Evolutionary conservation across 1,284 basidiomycete species (phyloP).

Genomic region (Ganoderma lingzhi): DNA sequence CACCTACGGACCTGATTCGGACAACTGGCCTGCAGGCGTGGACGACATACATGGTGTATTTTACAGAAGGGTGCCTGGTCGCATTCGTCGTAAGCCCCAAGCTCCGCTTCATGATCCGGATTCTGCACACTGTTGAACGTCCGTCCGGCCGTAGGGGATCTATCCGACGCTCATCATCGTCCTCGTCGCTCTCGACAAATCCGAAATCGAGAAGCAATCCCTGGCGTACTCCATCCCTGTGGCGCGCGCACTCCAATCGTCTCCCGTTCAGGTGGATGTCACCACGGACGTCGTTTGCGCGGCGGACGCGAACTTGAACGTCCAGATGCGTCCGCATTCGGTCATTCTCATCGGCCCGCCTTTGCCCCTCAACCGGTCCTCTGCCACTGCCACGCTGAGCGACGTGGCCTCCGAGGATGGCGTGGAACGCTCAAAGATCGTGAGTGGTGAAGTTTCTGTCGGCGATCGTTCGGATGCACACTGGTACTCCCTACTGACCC

Average conservation of each 20-base stretch:
- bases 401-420: no score
- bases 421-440: no score
- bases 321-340: neutral
- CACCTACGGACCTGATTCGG: neutral
- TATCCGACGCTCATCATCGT: slow-evolving; percentile 20
- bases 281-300: neutral
- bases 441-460: no score
- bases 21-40: neutral
- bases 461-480: no score
- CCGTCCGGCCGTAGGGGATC: neutral
- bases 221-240: neutral
- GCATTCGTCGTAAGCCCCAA: slow-evolving; percentile 1
- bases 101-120: neutral
- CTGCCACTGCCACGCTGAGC: no score
- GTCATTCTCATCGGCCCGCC: neutral
- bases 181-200: slow-evolving; percentile 16
- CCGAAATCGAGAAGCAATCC: slow-evolving; percentile 1
- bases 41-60: neutral
- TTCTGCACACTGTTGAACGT: neutral
- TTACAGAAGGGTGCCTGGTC: slow-evolving; percentile 1
- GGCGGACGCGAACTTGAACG: neutral
- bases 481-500: no score
- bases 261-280: neutral
- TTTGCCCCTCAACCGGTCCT: no score
- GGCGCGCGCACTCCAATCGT: neutral